Conservation (phyloP, 2,329 filamentous ascomycete genomes). For the Fusarium foetens region DNA sequence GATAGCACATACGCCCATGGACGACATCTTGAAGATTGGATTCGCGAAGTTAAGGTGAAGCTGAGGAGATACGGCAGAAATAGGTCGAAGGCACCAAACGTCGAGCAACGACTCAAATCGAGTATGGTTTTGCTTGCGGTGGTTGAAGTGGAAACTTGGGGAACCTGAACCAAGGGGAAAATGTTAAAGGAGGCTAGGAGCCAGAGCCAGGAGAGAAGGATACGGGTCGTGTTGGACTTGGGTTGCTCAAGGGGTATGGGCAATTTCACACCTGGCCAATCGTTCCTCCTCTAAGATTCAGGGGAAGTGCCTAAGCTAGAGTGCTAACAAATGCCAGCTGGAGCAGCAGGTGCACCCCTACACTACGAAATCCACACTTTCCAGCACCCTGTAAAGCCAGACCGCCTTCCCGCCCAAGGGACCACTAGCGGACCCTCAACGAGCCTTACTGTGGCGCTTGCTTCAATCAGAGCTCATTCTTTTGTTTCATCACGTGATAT, state of each 20-base stretch:
- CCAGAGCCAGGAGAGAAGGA: constrained; percentile 43
- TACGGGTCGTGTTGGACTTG: constrained; percentile 40
- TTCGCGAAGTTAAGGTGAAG: constrained; percentile 32
- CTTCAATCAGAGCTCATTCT: constrained; percentile 28
- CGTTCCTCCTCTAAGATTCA: constrained; percentile 46
- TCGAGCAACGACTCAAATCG: constrained; percentile 40
- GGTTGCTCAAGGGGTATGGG: constrained; percentile 44
- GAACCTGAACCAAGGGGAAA: constrained; percentile 46
- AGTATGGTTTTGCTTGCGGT: constrained; percentile 44
- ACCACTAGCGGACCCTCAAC: constrained; percentile 34
- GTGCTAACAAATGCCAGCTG: constrained; percentile 16
- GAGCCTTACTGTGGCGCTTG: constrained; percentile 30
- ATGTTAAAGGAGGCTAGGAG: constrained; percentile 47
- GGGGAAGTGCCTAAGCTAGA: constrained; percentile 40
- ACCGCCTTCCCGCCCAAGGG: constrained; percentile 42
- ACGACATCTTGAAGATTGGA: constrained; percentile 46
- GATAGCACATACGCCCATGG: constrained; percentile 48
- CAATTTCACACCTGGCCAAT: constrained; percentile 50
- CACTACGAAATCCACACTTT: constrained; percentile 35
- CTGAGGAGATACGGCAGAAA: constrained; percentile 32
- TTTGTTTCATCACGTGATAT: constrained; percentile 33
- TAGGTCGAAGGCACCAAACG: constrained; percentile 33
- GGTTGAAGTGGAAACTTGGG: constrained; percentile 44
- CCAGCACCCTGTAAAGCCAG: constrained; percentile 39
- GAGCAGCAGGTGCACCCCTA: constrained; percentile 22